These are phyloP conservation scores for Malassezia arunalokei DNA, from an alignment of 1,284 basidiomycete genomes.

Conservation along the genomic window DNA sequence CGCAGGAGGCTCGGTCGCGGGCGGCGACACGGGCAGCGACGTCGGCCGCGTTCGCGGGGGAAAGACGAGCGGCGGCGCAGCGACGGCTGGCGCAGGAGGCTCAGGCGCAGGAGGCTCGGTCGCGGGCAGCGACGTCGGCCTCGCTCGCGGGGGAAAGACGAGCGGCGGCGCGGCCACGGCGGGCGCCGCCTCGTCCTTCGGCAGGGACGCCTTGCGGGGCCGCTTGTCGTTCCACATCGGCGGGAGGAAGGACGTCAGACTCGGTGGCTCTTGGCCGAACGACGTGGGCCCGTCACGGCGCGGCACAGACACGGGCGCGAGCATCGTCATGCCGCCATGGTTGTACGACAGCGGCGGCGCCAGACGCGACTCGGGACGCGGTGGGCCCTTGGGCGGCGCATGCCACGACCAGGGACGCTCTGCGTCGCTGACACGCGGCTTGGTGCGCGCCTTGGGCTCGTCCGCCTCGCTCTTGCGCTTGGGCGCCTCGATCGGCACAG, in stretches of 20 bases:
- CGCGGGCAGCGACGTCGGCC: background rate
- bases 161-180: background rate
- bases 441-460: background rate
- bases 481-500: background rate
- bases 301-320: background rate
- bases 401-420: background rate
- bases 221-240: slow-evolving; percentile 5
- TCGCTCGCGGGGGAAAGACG: background rate
- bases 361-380: slow-evolving; percentile 3
- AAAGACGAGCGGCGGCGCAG: background rate
- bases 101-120: background rate
- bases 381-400: background rate
- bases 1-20: too few species aligned
- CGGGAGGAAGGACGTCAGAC: slow-evolving; percentile 14
- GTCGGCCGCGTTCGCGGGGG: slow-evolving; percentile 5
- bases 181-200: background rate
- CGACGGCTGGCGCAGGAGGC: background rate
- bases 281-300: background rate
- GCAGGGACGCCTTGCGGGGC: slow-evolving; percentile 8
- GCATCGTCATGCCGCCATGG: background rate
- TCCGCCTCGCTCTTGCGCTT: slow-evolving; percentile 12
- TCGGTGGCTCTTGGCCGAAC: slow-evolving; percentile 14
- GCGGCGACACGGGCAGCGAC: slow-evolving; percentile 2
- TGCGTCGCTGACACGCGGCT: background rate
- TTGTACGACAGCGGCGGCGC: slow-evolving; percentile 7